Evolutionary conservation across 768 basidiomycete species (phyloP).

Genomic region (Udeniomyces megalosporus): DNA sequence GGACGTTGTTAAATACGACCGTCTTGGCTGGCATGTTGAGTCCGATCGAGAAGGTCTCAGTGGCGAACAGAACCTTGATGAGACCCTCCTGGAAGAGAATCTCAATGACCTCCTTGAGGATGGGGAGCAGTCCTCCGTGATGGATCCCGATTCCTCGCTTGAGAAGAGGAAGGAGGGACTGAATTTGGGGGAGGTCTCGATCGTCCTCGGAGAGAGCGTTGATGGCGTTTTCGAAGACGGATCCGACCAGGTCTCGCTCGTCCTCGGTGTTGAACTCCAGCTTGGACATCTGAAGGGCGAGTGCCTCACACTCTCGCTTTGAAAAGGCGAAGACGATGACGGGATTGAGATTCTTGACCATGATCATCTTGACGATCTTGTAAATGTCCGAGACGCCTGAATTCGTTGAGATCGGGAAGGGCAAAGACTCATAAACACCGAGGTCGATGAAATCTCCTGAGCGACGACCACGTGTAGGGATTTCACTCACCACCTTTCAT

Average conservation of each 20-base stretch:
- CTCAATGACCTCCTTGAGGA: conserved; percentile 96
- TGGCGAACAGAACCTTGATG: conserved; percentile 95
- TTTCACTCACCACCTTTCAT: conserved; percentile 52
- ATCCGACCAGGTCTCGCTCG: conserved; percentile 70
- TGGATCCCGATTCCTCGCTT: conserved; percentile 95
- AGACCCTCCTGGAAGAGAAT: conserved; percentile 96
- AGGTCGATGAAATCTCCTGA: not conserved
- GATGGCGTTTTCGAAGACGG: conserved; percentile 89
- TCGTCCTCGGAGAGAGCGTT: conserved; percentile 74
- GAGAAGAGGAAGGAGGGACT: conserved; percentile 77
- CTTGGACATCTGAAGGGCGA: conserved; percentile 84
- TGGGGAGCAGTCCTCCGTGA: conserved; percentile 91
- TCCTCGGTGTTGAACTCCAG: conserved; percentile 86
- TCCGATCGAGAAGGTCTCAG: conserved; percentile 76
- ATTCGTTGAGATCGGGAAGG: no score
- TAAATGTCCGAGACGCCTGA: conserved; percentile 85
- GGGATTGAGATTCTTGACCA: conserved; percentile 92
- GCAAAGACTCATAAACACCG: not conserved
- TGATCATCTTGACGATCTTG: conserved; percentile 96
- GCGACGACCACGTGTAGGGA: no score
- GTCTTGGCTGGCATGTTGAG: conserved; percentile 99
- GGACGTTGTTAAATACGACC: conserved; percentile 86
- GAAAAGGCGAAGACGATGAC: conserved; percentile 98
- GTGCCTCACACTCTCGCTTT: conserved; percentile 89
- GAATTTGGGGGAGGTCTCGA: conserved; percentile 75